Conservation (phyloP, 106 monocot species). For the Amphibolis antarctica region DNA sequence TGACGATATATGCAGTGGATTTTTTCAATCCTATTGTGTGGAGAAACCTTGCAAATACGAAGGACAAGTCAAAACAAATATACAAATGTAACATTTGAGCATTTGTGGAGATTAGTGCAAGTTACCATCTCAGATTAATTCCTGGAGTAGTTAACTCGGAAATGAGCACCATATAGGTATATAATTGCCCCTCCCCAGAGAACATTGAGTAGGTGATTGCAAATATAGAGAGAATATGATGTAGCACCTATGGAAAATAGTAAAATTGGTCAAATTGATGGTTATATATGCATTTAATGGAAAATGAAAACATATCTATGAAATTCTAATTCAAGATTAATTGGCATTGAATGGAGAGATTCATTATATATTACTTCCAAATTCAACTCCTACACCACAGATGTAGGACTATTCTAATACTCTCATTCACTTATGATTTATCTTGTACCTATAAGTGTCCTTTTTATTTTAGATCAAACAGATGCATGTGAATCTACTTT, state of each 20-base stretch:
- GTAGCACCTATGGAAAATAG: slow-evolving; percentile 38
- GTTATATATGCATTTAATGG: background rate
- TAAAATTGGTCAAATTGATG: background rate
- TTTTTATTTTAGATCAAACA: too few relatives aligned
- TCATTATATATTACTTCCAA: too few relatives aligned
- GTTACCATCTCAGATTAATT: slow-evolving; percentile 85
- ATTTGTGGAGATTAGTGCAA: background rate
- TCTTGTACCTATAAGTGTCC: too few relatives aligned
- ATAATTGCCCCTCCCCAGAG: slow-evolving; percentile 78
- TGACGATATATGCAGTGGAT: slow-evolving; percentile 61
- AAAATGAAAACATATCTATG: background rate
- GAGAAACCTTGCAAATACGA: slow-evolving; percentile 61
- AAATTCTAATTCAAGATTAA: background rate
- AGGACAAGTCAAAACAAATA: background rate
- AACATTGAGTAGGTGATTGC: slow-evolving; percentile 60
- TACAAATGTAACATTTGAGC: background rate
- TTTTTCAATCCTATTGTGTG: slow-evolving; percentile 78
- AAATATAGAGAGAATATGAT: slow-evolving; percentile 64
- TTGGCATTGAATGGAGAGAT: too few relatives aligned
- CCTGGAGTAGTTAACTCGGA: slow-evolving; percentile 81
- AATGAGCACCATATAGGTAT: slow-evolving; percentile 76
- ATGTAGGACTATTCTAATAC: too few relatives aligned
- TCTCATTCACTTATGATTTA: too few relatives aligned
- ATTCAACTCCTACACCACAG: too few relatives aligned
- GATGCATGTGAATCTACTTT: too few relatives aligned